Evolutionary conservation across 495 filamentous ascomycete species (phyloP), one percentile per base, ranked within the genome.

Genomic region (Opeltia flavorubescens): DNA sequence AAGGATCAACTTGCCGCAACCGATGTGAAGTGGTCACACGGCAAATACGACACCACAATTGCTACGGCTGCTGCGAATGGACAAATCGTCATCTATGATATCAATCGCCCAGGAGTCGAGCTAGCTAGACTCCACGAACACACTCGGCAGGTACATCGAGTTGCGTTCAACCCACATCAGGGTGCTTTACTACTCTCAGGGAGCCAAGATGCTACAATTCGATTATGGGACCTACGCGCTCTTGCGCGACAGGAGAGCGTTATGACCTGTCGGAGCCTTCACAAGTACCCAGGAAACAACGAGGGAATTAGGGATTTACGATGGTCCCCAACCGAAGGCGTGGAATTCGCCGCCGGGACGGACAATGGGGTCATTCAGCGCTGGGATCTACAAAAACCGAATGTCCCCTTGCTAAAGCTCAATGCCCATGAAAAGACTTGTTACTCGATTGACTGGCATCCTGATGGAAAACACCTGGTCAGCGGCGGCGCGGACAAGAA

Each of bases 371-470:
- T 73, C 28, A 73, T 94, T 18, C 76, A 84, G 57, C 63, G 75
- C 46, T 86, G 81, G 81, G 81, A 86, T 59, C 71, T 71, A 45
- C 75, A 80, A 35, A 75, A 76, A 47, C 57, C 63, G 25, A 76
- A 63, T 52, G 69, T 69, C 28, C 72, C 78, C 13, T 58, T 77
- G 48, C 59, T 93, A 44, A 83, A 81, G 54, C 84, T 95, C 50
- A 80, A 83, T 38, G 93, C 87, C 25, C 91, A 98, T 60, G 75
- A 83, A 53, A 82, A 78, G 34, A 74, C 80, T 0, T 94, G 84
- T 55, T 80, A 76, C 47, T 72, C 85, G 4, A 79, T 98, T 40
- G 86, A 94, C 53, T 98, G 93, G 91, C 91, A 98, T 58, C 87
- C 86, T 1, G 89, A 95, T 61, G 91, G 91, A 25, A 84, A 84